phyloP scores from a whole-genome alignment of 1,139 yeast genomes.

The Scheffersomyces illinoinensis region DNA sequence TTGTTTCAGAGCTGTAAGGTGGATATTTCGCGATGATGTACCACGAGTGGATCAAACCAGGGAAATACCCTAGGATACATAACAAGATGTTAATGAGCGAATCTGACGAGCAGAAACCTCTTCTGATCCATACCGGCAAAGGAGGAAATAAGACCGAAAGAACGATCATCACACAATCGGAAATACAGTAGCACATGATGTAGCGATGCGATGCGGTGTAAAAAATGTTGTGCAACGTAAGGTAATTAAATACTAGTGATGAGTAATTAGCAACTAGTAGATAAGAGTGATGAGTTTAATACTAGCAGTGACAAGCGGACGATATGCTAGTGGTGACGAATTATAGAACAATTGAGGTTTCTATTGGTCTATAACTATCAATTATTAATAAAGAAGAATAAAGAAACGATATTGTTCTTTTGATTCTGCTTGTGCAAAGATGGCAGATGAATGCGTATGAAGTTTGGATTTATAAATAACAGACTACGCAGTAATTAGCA shows the following conservation, averaged over 20 bases:
- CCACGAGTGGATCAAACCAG: slow-evolving; percentile 70
- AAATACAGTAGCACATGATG: slow-evolving; percentile 17
- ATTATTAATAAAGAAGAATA: no score
- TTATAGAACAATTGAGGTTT: no score
- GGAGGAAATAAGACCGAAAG: slow-evolving; percentile 70
- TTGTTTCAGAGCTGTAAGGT: slow-evolving; percentile 20
- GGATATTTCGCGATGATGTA: slow-evolving; percentile 57
- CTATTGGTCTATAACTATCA: background rate
- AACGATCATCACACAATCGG: slow-evolving; percentile 58
- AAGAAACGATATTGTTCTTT: background rate
- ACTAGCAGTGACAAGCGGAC: no score
- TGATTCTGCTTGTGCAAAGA: background rate
- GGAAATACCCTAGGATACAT: slow-evolving; percentile 62
- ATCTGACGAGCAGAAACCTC: slow-evolving; percentile 65
- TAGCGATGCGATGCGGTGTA: background rate
- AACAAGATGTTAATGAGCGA: slow-evolving; percentile 59
- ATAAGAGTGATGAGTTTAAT: no score
- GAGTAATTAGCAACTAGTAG: background rate
- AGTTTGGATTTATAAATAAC: background rate
- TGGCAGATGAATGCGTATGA: background rate
- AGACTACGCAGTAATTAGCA: background rate
- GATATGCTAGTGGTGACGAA: no score
- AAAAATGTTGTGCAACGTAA: background rate
- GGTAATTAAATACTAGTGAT: background rate
- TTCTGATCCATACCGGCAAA: slow-evolving; percentile 67